A percentile compares a stretch with the other conserved stretches of the same genome.
phyloP scores from a whole-genome alignment of 345 rosid species.

The Salix viminalis region DNA sequence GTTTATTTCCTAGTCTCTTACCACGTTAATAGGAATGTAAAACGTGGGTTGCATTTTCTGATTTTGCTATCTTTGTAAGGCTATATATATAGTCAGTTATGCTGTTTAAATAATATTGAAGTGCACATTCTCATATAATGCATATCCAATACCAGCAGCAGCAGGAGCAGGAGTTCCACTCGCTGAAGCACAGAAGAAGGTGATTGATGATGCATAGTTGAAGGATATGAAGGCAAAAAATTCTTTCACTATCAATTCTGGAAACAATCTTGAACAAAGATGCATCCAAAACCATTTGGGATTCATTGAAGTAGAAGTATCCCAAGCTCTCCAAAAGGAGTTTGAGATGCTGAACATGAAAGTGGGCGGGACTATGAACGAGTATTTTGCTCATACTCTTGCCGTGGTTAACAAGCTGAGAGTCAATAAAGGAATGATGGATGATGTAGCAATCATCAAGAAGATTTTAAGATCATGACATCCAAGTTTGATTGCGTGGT shows the following conservation, averaged over 20 bases:
- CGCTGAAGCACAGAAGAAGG: background rate
- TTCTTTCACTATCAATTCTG: background rate
- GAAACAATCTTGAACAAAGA: too few species aligned
- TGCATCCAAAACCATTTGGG: background rate
- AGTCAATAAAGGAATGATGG: background rate
- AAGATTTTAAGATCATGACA: background rate
- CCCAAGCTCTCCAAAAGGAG: background rate
- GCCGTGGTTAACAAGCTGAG: background rate
- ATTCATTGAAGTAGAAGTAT: background rate
- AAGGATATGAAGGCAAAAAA: background rate
- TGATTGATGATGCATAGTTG: background rate
- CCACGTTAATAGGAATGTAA: too few species aligned
- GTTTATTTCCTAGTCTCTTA: too few species aligned
- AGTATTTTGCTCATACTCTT: background rate
- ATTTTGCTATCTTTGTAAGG: too few species aligned
- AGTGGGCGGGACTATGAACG: too few species aligned
- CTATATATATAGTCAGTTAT: too few species aligned
- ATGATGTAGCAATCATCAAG: background rate
- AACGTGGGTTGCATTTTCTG: too few species aligned
- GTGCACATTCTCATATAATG: too few species aligned
- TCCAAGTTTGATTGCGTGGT: accelerated
- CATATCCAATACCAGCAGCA: too few species aligned
- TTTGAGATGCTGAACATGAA: background rate
- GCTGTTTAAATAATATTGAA: too few species aligned
- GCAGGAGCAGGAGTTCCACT: too few species aligned